phyloP scores from a whole-genome alignment of 805 yeast species.

The Metschnikowia lunata region DNA sequence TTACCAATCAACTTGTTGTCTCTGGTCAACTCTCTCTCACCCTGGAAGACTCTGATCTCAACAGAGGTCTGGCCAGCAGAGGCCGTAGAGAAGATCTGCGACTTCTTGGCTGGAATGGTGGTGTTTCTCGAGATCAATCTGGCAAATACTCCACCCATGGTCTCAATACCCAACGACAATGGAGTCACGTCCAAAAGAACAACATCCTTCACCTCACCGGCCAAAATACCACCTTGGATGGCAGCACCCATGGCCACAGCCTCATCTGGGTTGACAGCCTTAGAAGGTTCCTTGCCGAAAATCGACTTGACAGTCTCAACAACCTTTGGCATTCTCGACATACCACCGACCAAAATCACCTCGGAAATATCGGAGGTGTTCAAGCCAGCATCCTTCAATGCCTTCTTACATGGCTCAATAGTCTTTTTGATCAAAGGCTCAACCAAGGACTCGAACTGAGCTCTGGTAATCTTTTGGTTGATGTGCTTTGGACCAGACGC shows the following conservation, averaged over 20 bases:
- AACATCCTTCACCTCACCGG: slow-evolving; percentile 93
- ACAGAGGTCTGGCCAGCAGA: slow-evolving; percentile 96
- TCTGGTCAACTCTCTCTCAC: slow-evolving; percentile 97
- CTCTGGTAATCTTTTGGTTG: slow-evolving; percentile 62
- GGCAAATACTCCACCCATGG: slow-evolving; percentile 96
- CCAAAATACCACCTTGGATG: slow-evolving; percentile 92
- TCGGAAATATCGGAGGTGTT: slow-evolving; percentile 65
- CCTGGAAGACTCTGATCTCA: slow-evolving; percentile 97
- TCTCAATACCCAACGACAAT: slow-evolving; percentile 91
- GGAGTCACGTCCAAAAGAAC: slow-evolving; percentile 86
- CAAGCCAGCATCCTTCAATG: slow-evolving; percentile 75
- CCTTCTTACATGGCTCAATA: slow-evolving; percentile 73
- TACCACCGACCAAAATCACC: slow-evolving; percentile 84
- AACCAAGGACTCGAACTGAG: slow-evolving; percentile 63
- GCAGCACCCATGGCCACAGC: slow-evolving; percentile 97
- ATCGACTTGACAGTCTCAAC: slow-evolving; percentile 68
- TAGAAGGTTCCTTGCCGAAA: slow-evolving; percentile 81
- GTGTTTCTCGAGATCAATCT: slow-evolving; percentile 89
- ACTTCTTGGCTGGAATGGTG: slow-evolving; percentile 94
- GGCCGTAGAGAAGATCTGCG: slow-evolving; percentile 92
- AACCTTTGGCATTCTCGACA: slow-evolving; percentile 91
- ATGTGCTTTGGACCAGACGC: slow-evolving; percentile 78
- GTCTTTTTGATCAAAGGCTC: slow-evolving; percentile 70
- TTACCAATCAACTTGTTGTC: slow-evolving; percentile 97
- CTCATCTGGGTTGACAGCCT: slow-evolving; percentile 92